Base-by-base conservation (phyloP, 2,329 filamentous ascomycete genomes). In the Thelonectria blattea region DNA sequence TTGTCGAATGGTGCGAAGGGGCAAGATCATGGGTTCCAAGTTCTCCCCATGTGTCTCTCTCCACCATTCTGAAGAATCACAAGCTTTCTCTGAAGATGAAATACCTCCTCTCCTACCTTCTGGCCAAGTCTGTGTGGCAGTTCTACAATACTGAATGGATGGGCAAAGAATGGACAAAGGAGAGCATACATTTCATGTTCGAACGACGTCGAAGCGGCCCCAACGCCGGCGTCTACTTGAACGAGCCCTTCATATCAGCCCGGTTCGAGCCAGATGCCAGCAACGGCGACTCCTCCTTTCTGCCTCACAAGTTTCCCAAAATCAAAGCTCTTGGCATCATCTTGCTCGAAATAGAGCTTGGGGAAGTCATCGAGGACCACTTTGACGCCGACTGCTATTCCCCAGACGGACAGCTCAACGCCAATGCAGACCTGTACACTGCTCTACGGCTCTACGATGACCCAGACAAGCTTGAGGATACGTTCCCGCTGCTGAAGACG, bases 171-270 rank as follows among this genome's bases (percentile, higher is more conserved):
- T 56, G 52, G 52, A 27, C 43, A n/a, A 56, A 56, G 20, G 30
- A 56, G 12, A 27, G 14, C 14, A 49, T 56, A 15, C 32, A 48
- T 18, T 56, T 56, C 52, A 56, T 56, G 52, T 56, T 24, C 14
- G 52, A 56, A 14, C 17, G 15, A 12, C 42, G 52, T 9, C 12
- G 48, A 10, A 48, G 30, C 18, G 5, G 8, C 27, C 5, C 27
- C 27, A 9, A 10, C 27, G 27, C 27, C 2, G 52, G 52, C 20
- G 14, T 56, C 11, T 49, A 41, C 18, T 3, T 56, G 10, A 48
- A 56, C 43, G 43, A 56, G 18, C 52, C 52, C 27, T 56, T 56
- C 18, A 41, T 56, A 4, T 48, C 30, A 10, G 30, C 52, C 17
- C 30, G 20, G 1, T 56, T 56, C 18, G 18, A 41, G 10, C 32